These are phyloP conservation scores for Singerocomus inundabilis DNA, from an alignment of 1,284 basidiomycete species.

Conservation along the genomic window DNA sequence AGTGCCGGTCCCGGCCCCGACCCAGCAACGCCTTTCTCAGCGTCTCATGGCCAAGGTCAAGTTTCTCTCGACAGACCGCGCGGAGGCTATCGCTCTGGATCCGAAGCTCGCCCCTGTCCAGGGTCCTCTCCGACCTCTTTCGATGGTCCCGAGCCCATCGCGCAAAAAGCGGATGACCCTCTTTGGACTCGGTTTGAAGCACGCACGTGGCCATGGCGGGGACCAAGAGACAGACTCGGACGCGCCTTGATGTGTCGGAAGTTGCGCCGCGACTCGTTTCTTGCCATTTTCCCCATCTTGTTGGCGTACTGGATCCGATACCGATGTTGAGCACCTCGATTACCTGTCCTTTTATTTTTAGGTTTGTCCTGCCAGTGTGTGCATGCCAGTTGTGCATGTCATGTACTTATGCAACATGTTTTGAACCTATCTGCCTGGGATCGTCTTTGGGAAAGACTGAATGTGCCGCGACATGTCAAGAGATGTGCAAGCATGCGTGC, in stretches of 20 bases:
- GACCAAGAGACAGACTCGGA: neutral
- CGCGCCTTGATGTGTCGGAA: slow-evolving; percentile 4
- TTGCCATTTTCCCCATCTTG: neutral
- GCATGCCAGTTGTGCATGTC: neutral
- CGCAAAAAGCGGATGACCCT: slow-evolving; percentile 16
- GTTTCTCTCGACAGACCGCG: slow-evolving; percentile 25
- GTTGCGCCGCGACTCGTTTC: neutral
- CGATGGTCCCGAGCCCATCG: slow-evolving; percentile 20
- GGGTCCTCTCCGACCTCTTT: slow-evolving; percentile 31
- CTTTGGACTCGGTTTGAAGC: slow-evolving; percentile 25
- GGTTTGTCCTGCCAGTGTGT: slow-evolving; percentile 1
- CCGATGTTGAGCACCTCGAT: neutral
- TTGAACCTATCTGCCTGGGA: slow-evolving; percentile 5
- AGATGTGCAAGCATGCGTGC: neutral
- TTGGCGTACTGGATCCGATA: neutral
- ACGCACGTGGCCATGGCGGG: neutral
- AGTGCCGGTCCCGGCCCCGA: neutral
- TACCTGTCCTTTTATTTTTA: neutral
- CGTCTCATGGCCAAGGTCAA: slow-evolving; percentile 17
- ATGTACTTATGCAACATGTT: slow-evolving; percentile 16
- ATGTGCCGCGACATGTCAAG: neutral
- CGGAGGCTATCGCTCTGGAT: slow-evolving; percentile 26
- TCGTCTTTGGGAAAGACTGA: neutral
- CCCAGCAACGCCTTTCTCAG: slow-evolving; percentile 9
- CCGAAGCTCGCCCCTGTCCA: slow-evolving; percentile 36